Percentiles rank a stretch among this genome's conserved stretches.
phyloP scores from a whole-genome alignment of 495 filamentous ascomycete species.

The Penicillium soppii region DNA sequence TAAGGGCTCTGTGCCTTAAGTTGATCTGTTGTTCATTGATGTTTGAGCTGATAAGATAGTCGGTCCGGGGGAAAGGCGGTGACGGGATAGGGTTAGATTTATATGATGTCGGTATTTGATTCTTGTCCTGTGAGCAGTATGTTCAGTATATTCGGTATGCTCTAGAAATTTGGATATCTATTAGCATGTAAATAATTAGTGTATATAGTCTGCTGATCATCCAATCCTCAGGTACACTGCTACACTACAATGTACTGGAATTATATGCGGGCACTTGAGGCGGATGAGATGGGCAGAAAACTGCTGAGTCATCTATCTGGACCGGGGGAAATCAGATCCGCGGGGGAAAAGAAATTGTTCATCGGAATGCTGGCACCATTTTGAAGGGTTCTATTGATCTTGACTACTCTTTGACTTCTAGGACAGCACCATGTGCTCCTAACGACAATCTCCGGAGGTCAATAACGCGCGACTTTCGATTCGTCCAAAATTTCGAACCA shows the following conservation, averaged over 20 bases:
- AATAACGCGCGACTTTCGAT: conserved; percentile 14
- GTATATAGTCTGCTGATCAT: too few relatives aligned
- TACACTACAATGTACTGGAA: too few relatives aligned
- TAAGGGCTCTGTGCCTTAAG: too few relatives aligned
- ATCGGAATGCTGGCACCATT: conserved; percentile 6
- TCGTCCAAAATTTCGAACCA: conserved; percentile 11
- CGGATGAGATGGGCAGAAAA: conserved; percentile 3
- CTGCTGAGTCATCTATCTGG: neutral
- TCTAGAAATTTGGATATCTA: too few relatives aligned
- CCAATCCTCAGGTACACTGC: too few relatives aligned
- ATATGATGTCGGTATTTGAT: too few relatives aligned
- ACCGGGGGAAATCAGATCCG: neutral
- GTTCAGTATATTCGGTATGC: too few relatives aligned
- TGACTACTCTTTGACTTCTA: neutral
- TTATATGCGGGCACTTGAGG: too few relatives aligned
- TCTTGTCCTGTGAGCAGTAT: too few relatives aligned
- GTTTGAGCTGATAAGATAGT: conserved; percentile 19
- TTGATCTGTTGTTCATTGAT: neutral
- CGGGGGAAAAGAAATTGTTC: conserved; percentile 7
- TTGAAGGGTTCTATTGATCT: neutral
- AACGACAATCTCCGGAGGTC: conserved; percentile 1
- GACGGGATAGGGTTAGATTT: too few relatives aligned
- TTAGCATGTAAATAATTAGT: too few relatives aligned
- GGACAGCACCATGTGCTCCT: neutral
- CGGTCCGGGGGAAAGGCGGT: conserved; percentile 27